phyloP scores from a whole-genome alignment of 139 green algal species.

The Zygnema circumcarinatum region DNA sequence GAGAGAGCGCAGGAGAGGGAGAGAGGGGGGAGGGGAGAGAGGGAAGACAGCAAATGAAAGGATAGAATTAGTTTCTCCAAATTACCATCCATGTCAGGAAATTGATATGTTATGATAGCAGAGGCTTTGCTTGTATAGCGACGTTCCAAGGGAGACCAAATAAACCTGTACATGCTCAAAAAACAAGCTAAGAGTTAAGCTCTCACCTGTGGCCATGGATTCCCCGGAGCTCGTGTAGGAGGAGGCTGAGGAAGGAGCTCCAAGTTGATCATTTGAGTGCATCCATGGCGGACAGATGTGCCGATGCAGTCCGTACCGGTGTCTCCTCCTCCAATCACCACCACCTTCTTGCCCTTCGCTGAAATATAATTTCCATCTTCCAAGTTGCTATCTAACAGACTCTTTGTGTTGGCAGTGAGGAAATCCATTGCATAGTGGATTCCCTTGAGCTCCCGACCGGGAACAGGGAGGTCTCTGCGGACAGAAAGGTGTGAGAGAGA shows the following conservation, averaged over 20 bases:
- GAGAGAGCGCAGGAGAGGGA: too few species aligned
- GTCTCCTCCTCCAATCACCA: conserved; percentile 96
- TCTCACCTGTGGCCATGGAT: conserved; percentile 87
- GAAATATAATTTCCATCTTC: conserved; percentile 87
- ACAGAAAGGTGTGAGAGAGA: neutral
- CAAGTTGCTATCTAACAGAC: conserved; percentile 85
- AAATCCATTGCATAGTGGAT: conserved; percentile 99
- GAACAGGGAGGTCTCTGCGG: conserved; percentile 79
- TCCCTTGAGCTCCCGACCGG: conserved; percentile 75
- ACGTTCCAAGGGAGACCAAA: neutral
- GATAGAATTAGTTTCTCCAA: too few species aligned
- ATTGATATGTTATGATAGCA: too few species aligned
- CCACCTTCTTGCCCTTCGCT: conserved; percentile 87
- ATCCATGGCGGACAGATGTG: conserved; percentile 86
- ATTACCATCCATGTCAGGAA: too few species aligned
- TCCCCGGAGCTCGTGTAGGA: conserved; percentile 72
- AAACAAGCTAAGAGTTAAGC: neutral
- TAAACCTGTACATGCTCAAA: neutral
- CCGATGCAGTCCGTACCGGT: conserved; percentile 98
- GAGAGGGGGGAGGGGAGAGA: too few species aligned
- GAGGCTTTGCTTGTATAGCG: too few species aligned
- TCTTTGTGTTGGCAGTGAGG: conserved; percentile 90
- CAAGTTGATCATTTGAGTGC: conserved; percentile 86
- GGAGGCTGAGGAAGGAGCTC: conserved; percentile 91
- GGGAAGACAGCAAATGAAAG: too few species aligned